phyloP scores from a whole-genome alignment of 2,329 filamentous ascomycete species.

The Aspergillus brasiliensis region DNA sequence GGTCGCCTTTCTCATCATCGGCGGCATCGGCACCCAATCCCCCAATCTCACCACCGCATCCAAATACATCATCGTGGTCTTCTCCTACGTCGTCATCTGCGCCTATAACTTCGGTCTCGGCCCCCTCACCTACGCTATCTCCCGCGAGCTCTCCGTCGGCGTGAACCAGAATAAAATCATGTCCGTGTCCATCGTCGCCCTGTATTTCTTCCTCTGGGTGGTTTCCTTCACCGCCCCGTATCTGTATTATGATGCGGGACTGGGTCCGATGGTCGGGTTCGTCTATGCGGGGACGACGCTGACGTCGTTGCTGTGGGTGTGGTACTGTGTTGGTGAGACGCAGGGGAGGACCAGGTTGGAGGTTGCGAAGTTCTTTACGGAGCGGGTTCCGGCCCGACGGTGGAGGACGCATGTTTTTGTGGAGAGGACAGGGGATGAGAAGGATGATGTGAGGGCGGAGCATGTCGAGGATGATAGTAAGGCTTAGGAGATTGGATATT shows the following conservation, averaged over 20 bases:
- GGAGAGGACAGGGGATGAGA: conserved; percentile 4
- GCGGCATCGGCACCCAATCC: conserved; percentile 42
- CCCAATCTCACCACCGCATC: conserved; percentile 16
- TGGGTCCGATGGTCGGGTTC: conserved; percentile 39
- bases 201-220: conserved; percentile 41
- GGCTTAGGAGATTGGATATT: background rate
- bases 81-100: conserved; percentile 47
- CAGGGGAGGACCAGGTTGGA: conserved; percentile 39
- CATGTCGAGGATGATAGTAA: conserved; percentile 18
- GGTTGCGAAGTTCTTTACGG: conserved; percentile 44
- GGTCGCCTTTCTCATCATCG: conserved; percentile 46
- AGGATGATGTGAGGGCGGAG: conserved; percentile 11
- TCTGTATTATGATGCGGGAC: conserved; percentile 35
- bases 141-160: conserved; percentile 52
- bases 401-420: conserved; percentile 32
- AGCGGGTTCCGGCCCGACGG: conserved; percentile 36
- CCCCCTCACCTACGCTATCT: conserved; percentile 46
- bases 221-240: conserved; percentile 39
- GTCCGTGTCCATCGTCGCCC: conserved; percentile 46
- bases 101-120: conserved; percentile 52
- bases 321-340: conserved; percentile 47
- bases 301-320: conserved; percentile 33
- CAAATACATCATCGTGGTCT: conserved; percentile 40
- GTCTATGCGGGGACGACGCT: conserved; percentile 36
- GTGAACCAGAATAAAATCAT: conserved; percentile 53